Evolutionary conservation across 2,329 filamentous ascomycete species (phyloP).

Genomic region (Fusarium buxicola): DNA sequence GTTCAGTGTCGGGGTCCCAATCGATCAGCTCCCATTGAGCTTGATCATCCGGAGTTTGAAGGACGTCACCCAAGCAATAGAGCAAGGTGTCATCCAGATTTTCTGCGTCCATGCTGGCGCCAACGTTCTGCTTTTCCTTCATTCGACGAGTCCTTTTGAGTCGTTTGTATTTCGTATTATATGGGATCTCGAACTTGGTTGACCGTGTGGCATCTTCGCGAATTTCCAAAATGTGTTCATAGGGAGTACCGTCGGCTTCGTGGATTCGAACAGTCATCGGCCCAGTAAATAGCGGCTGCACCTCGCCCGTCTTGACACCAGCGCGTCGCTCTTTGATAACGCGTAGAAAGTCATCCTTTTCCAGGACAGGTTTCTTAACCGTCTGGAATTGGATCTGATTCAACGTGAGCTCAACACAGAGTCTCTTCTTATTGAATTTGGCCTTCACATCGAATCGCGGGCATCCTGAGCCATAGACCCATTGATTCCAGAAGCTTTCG

Average conservation of each 20-base stretch:
- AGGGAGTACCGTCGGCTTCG: slow-evolving; percentile 96
- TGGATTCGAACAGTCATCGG: slow-evolving; percentile 98
- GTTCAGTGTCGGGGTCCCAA: slow-evolving; percentile 90
- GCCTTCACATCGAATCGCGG: slow-evolving; percentile 88
- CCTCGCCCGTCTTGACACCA: slow-evolving; percentile 73
- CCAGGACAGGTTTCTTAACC: slow-evolving; percentile 61
- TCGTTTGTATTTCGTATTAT: slow-evolving; percentile 99
- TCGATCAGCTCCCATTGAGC: slow-evolving; percentile 86
- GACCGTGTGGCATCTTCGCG: slow-evolving; percentile 82
- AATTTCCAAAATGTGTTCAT: slow-evolving; percentile 97
- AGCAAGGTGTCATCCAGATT: slow-evolving; percentile 84
- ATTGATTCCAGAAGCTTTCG: slow-evolving; percentile 93
- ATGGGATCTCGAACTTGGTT: slow-evolving; percentile 90
- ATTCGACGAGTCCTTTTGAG: slow-evolving; percentile 88
- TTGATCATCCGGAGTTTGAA: slow-evolving; percentile 85
- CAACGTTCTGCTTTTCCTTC: slow-evolving; percentile 74
- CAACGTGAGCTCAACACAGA: slow-evolving; percentile 93
- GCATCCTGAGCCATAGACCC: slow-evolving; percentile 89
- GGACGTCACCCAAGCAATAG: slow-evolving; percentile 91
- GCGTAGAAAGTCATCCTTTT: slow-evolving; percentile 82
- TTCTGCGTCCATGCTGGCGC: slow-evolving; percentile 69
- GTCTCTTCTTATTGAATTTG: slow-evolving; percentile 96
- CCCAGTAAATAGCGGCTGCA: slow-evolving; percentile 88
- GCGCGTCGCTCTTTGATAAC: slow-evolving; percentile 84
- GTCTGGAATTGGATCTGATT: slow-evolving; percentile 74